Percentiles rank a stretch among this genome's conserved stretches.
Evolutionary conservation across 139 green algal genomes (phyloP).

Genomic region (Chlamydomonas sp.): DNA sequence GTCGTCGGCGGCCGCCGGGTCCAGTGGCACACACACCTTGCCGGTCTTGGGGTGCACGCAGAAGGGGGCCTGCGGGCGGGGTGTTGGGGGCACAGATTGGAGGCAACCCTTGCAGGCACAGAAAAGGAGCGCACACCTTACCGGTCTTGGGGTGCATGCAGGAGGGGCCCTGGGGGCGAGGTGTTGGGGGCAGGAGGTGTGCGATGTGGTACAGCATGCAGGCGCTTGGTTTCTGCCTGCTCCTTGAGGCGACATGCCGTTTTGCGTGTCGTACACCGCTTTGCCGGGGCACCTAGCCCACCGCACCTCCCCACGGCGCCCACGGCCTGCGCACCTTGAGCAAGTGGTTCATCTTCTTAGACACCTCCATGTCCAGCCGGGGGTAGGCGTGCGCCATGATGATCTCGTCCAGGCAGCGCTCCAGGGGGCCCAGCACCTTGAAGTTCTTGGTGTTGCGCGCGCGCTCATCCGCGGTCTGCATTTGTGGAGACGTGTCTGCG

Average conservation of each 20-base stretch:
- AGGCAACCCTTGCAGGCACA: too few species aligned
- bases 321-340: constrained; percentile 82
- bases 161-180: background rate
- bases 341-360: constrained; percentile 99
- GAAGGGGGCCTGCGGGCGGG: constrained; percentile 84
- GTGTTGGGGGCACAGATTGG: too few species aligned
- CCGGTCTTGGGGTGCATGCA: constrained; percentile 99
- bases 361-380: constrained; percentile 97
- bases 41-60: constrained; percentile 99
- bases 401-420: constrained; percentile 45
- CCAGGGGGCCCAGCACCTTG: constrained; percentile 13
- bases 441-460: constrained; percentile 10
- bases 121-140: constrained; percentile 94
- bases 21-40: constrained; percentile 96
- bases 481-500: background rate
- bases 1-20: constrained; percentile 70
- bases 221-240: too few species aligned
- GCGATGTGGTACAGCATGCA: background rate
- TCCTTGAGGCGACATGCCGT: too few species aligned
- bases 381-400: constrained; percentile 94
- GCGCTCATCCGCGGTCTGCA: constrained; percentile 11
- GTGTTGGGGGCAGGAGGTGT: background rate
- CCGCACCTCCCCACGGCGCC: background rate
- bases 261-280: background rate
- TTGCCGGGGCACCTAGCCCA: background rate